Evolutionary conservation across 768 basidiomycete species (phyloP).

Genomic region (Fomitopsis serialis): DNA sequence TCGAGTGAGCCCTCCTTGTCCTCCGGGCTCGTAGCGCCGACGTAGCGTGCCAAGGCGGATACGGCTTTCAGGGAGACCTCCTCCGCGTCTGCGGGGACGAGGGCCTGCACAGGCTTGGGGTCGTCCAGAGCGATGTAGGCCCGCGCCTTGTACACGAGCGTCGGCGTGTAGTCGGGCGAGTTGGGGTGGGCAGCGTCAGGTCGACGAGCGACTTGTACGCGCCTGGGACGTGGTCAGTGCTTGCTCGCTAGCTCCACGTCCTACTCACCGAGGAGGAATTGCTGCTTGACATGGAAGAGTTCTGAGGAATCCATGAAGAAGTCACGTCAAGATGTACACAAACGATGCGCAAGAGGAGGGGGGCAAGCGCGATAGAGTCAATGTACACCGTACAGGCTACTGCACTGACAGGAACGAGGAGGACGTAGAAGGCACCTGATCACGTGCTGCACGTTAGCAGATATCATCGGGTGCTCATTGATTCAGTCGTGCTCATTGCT

Average conservation of each 20-base stretch:
- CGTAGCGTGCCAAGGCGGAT: constrained; percentile 66
- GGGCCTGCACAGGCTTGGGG: constrained; percentile 45
- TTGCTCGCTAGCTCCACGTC: neutral
- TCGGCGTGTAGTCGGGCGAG: constrained; percentile 59
- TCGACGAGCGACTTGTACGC: constrained; percentile 62
- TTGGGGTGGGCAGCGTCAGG: constrained; percentile 51
- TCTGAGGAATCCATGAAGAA: constrained; percentile 49
- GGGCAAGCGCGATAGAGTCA: too few species aligned
- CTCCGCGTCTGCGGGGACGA: constrained; percentile 54
- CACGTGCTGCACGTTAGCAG: too few species aligned
- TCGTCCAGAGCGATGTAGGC: constrained; percentile 69
- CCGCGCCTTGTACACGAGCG: constrained; percentile 74
- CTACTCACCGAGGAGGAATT: constrained; percentile 62
- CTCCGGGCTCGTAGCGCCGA: constrained; percentile 28
- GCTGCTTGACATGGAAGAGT: constrained; percentile 67
- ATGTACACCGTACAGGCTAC: too few species aligned
- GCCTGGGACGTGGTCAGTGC: constrained; percentile 30
- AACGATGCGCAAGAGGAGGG: too few species aligned
- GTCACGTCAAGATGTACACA: neutral
- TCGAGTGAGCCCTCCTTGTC: constrained; percentile 63
- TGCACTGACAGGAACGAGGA: too few species aligned
- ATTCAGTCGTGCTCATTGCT: too few species aligned
- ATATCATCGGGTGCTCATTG: too few species aligned
- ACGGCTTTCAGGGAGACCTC: constrained; percentile 69
- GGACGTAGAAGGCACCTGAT: too few species aligned